A percentile compares a stretch with the other conserved stretches of the same genome.
Conservation (phyloP, 441 rosid genomes). For the Adansonia grandidieri region DNA sequence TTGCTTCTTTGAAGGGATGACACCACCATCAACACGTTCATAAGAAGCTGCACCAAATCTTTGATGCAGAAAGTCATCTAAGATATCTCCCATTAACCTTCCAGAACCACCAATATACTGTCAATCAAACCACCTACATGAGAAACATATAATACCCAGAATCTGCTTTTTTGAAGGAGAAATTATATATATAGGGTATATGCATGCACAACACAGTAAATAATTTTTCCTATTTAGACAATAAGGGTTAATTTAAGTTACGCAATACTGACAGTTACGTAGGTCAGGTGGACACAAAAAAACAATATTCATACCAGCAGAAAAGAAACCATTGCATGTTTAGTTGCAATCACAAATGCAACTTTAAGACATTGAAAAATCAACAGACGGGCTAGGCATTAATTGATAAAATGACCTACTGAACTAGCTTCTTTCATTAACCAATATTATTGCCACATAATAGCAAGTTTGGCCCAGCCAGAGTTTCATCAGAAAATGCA, state of each 20-base stretch:
- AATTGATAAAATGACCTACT: not conserved
- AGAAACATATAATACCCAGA: slow-evolving; percentile 14
- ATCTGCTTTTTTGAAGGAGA: not conserved
- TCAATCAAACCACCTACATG: slow-evolving; percentile 24
- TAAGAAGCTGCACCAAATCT: slow-evolving; percentile 84
- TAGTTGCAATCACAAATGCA: slow-evolving; percentile 4
- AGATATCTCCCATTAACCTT: slow-evolving; percentile 65
- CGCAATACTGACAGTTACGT: not conserved
- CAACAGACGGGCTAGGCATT: not conserved
- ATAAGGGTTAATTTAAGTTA: not conserved
- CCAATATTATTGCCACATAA: not conserved
- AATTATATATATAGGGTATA: not conserved
- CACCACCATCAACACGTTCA: slow-evolving; percentile 69
- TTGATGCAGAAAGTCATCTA: slow-evolving; percentile 79
- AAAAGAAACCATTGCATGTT: not conserved
- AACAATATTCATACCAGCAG: not conserved
- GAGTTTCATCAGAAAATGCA: slow-evolving; percentile 12
- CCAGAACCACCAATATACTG: slow-evolving; percentile 69
- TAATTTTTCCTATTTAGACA: not conserved
- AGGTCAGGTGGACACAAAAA: not conserved
- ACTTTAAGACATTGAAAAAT: slow-evolving; percentile 17
- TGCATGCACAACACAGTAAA: not conserved
- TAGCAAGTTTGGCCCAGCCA: not conserved
- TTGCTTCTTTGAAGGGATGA: slow-evolving; percentile 53
- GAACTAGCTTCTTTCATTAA: not conserved